Percentiles rank a stretch among this genome's conserved stretches.
These are phyloP conservation scores for Verruconis gallopava DNA, from an alignment of 2,329 filamentous ascomycete genomes.

Conservation along the genomic window DNA sequence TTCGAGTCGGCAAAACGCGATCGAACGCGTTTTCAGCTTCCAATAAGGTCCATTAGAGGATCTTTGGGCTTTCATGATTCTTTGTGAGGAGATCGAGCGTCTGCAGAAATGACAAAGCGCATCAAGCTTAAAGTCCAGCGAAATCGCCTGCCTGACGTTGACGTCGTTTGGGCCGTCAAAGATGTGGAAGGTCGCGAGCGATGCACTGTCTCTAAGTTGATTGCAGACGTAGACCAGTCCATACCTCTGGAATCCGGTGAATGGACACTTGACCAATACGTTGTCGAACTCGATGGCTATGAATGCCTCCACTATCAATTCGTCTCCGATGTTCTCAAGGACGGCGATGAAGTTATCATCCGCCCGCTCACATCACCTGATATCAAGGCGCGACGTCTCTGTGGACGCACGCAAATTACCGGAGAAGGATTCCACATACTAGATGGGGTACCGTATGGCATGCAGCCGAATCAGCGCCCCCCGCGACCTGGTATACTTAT, in stretches of 20 bases:
- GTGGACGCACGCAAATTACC: slow-evolving; percentile 71
- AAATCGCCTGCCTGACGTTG: slow-evolving; percentile 22
- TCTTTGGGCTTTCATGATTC: too few relatives aligned
- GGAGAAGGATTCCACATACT: slow-evolving; percentile 65
- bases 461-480: slow-evolving; percentile 38
- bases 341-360: slow-evolving; percentile 75
- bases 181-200: slow-evolving; percentile 20
- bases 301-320: slow-evolving; percentile 81
- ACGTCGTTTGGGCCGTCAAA: slow-evolving; percentile 26
- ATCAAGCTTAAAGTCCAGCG: slow-evolving; percentile 25
- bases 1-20: too few relatives aligned
- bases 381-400: slow-evolving; percentile 55
- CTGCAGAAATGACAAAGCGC: slow-evolving; percentile 17
- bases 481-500: slow-evolving; percentile 56
- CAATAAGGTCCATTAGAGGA: too few relatives aligned
- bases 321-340: slow-evolving; percentile 56
- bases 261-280: slow-evolving; percentile 86
- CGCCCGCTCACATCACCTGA: slow-evolving; percentile 66
- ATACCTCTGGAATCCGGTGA: slow-evolving; percentile 72
- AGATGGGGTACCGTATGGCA: slow-evolving; percentile 73
- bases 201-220: slow-evolving; percentile 57
- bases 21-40: too few relatives aligned
- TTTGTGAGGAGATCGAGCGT: slow-evolving; percentile 9
- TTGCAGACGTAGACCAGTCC: slow-evolving; percentile 49
- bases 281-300: slow-evolving; percentile 63